Percentiles rank a stretch among this genome's conserved stretches.
phyloP scores from a whole-genome alignment of 257 asterid genomes.

The Buddleja alternifolia region DNA sequence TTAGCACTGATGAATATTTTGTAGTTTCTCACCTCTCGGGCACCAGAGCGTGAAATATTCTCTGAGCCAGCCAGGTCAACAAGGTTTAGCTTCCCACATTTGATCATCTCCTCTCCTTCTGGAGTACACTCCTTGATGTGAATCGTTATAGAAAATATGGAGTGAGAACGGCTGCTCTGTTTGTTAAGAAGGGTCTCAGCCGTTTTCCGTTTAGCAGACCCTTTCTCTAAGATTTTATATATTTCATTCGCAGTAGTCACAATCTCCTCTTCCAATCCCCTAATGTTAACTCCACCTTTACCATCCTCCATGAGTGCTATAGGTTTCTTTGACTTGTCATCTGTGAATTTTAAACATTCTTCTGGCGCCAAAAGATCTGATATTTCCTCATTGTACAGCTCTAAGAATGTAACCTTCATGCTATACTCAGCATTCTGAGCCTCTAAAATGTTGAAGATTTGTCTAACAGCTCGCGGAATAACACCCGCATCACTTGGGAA shows the following conservation, averaged over 20 bases:
- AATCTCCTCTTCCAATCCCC: conserved; percentile 98
- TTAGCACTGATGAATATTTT: conserved; percentile 8
- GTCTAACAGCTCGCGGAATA: conserved; percentile 96
- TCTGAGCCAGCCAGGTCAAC: conserved; percentile 99
- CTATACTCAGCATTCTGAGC: conserved; percentile 91
- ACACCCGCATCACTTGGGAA: conserved; percentile 98
- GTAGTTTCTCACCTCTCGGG: conserved; percentile 80
- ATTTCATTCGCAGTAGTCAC: conserved; percentile 94
- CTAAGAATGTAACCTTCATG: conserved; percentile 92
- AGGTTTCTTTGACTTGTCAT: conserved; percentile 93
- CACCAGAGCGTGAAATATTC: conserved; percentile 98
- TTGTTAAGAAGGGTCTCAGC: conserved; percentile 98
- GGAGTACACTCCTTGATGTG: conserved; percentile 98
- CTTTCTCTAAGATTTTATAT: conserved; percentile 87
- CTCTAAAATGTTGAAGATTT: conserved; percentile 89
- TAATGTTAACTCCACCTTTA: conserved; percentile 92
- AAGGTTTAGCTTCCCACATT: conserved; percentile 94
- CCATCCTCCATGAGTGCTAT: conserved; percentile 99
- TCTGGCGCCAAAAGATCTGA: conserved; percentile 94
- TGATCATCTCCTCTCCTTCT: conserved; percentile 98
- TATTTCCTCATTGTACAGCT: conserved; percentile 95
- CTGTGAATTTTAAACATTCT: conserved; percentile 67
- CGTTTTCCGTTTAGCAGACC: conserved; percentile 96
- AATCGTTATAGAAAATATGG: conserved; percentile 90
- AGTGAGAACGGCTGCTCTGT: conserved; percentile 99